Base-by-base conservation (phyloP, 768 basidiomycete species). In the Naganishia antarctica region DNA sequence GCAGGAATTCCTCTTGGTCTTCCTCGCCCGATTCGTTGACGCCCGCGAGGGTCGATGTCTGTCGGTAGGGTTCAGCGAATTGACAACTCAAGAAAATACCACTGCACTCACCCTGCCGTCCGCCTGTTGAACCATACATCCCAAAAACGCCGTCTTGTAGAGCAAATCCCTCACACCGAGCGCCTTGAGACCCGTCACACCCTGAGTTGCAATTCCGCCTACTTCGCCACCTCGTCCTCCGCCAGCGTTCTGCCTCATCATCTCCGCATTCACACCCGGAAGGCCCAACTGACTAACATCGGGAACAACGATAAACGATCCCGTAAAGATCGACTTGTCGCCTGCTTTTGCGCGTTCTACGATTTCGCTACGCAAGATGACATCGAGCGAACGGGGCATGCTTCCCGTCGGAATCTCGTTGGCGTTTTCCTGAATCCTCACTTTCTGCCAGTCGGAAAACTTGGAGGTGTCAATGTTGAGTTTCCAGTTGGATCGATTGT, bases 361-460 rank as follows among this genome's bases (percentile, higher is more conserved):
- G 69, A 98, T 84, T 73, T 98, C 96, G 3, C 87, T 87, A 29
- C 96, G 87, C 7, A 98, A 84, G 68, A 98, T 90, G 45, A 98
- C 94, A 75, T 98, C 94, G 63, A 98, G 80, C 28, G 91, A 79
- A 32, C 94, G 87, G 29, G 96, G 96, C 96, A 98, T 99, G 3
- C 88, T 90, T 1, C 96, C 96, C 0, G 94, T 98, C 0, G 96
- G 96, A 63, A 99, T 98, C 79, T 98, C 96, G 28, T 93, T 96
- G 11, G 94, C 87, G 72, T 97, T 98, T 80, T 99, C 96, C 74
- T 99, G 96, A 47, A 99, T 97, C 46, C 96, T 86, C 50, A 98
- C 92, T 78, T 97, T 97, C 78, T 99, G 96, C 96, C 96, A 98
- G 75, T 99, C 96, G 0, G 91, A 90, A 75, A 99, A 99, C 76